Percentiles rank a stretch among this genome's conserved stretches.
These are phyloP conservation scores for Macrophomina phaseolina DNA, from an alignment of 2,329 filamentous ascomycete species.

Conservation along the genomic window DNA sequence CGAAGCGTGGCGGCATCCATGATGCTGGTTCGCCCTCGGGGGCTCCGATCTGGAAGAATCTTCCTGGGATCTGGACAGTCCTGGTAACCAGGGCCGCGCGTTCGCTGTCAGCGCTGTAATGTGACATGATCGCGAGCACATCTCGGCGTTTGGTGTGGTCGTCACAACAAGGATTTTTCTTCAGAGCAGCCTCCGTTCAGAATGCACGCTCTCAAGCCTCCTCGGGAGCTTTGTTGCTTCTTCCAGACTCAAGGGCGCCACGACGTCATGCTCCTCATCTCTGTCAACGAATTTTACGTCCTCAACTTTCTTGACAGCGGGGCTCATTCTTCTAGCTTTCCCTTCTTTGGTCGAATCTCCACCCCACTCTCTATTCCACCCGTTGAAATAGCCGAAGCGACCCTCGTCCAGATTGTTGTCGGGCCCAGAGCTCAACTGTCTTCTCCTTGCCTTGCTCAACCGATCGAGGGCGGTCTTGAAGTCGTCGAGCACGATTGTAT, in stretches of 20 bases:
- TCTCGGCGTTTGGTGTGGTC: too few relatives aligned
- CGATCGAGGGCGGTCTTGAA: constrained; percentile 66
- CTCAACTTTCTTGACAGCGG: not conserved
- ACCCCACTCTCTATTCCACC: not conserved
- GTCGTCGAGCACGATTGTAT: constrained; percentile 70
- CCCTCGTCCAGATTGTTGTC: not conserved
- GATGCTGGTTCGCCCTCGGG: too few relatives aligned
- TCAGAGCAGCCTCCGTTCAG: not conserved
- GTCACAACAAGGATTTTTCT: too few relatives aligned
- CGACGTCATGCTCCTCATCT: constrained; percentile 17
- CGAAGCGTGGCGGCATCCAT: too few relatives aligned
- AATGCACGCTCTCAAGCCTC: constrained; percentile 7
- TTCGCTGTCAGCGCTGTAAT: too few relatives aligned
- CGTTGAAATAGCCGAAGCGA: not conserved
- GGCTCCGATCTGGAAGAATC: too few relatives aligned
- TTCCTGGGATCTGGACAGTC: too few relatives aligned
- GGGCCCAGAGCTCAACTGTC: constrained; percentile 8
- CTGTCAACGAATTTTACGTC: constrained; percentile 2
- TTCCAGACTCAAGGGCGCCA: constrained; percentile 15
- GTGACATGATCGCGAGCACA: too few relatives aligned
- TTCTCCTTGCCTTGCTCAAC: constrained; percentile 32
- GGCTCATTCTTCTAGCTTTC: constrained; percentile 9
- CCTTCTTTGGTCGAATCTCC: not conserved
- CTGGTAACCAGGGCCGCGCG: too few relatives aligned
- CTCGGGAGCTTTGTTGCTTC: constrained; percentile 3